Evolutionary conservation across 768 basidiomycete species (phyloP), one percentile per base, ranked within the genome.

Genomic region (Tricholoma sp.): DNA sequence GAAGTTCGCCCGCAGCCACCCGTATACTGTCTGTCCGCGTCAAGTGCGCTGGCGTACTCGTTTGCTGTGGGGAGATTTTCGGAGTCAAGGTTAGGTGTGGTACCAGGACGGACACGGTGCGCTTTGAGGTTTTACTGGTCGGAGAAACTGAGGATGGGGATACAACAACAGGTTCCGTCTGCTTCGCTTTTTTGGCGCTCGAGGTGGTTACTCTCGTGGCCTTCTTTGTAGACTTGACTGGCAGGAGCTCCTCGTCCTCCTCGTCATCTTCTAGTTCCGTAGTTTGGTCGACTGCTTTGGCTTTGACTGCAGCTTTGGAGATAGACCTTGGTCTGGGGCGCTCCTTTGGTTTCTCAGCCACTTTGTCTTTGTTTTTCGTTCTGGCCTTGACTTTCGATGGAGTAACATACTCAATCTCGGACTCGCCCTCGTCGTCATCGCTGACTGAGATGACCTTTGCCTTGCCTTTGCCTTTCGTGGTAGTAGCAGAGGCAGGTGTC

Each of bases 21-120:
- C 60, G 66, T 8, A 73, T 56, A 41, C 72, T 73, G 24, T 69
- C 70, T 15, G 62, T 65, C 29, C 61, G 55, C 39, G 55, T 42
- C 24, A 63, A 53, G 11, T 54, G 39, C 7, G 32, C 29, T 15
- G 51, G 34, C 3, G 28, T 51, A 24, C 8, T 33, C 1, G 34
- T 36, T 50, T 55, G 49, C 15, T 44, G 45, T 32, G 61, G 44
- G 11, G 57, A 58, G 18, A 54, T 50, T 29, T 52, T 65, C 8
- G 56, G 48, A 44, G 52, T 61, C 15, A 61, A 44, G 1, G 50
- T 58, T 50, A 64, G 31, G 9, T 53, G 56, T 3, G 61, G 63
- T n/a, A 64, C 42, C 50, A 65, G 51, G 2, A 65, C 61, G 11
- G 60, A 59, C 20, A 63, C 50, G 10, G 57, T 52, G n/a, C 65